Evolutionary conservation across 23 red algal species (phyloP), one percentile per base, ranked within the genome.

Genomic region (Chondrus crispus): DNA sequence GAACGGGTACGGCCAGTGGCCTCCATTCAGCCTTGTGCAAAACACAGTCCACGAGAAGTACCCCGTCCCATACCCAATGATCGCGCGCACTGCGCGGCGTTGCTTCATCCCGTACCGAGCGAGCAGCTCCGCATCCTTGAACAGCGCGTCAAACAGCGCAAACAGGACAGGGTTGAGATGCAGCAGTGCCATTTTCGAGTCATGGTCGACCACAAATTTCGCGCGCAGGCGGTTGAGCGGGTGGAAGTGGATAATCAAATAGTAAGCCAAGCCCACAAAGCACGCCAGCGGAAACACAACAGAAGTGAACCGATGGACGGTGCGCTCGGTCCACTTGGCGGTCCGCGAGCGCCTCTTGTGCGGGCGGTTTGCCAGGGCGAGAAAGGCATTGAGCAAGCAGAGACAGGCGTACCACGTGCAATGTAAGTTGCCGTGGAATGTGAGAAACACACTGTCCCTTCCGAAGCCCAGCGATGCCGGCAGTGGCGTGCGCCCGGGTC

Each of bases 101-200:
- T 47, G 89, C 28, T 73, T 81, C 54, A 92, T 82, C 7, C 54
- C 89, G 38, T 84, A 84, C 46, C 74, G 72, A 13, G 44, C 40
- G 5, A 92, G 44, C 11, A 92, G 58, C 28, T 92, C 91, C 2
- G 82, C 72, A 41, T 95, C 93, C 85, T 91, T 95, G 32, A 95
- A 66, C 18, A 89, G 36, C 38, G 75, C 74, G 49, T 95, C 93
- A 44, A 24, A 63, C 13, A 95, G 57, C 20, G 60, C 93, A 68
- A 95, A 95, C 5, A 95, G 60, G 9, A 95, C 68, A 35, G 93
- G 93, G n/a, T 81, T 83, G 46, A 87, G 82, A 53, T 95, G 93
- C 24, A 95, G 40, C 41, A 95, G 41, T 2, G 82, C 82, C 93
- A 95, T 95, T 19, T 95, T 85, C 3, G 64, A 77, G 85, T 95